Evolutionary conservation across 2,329 filamentous ascomycete genomes (phyloP), one percentile per base, ranked within the genome.

Genomic region (Aspergillus pseudoterreus): DNA sequence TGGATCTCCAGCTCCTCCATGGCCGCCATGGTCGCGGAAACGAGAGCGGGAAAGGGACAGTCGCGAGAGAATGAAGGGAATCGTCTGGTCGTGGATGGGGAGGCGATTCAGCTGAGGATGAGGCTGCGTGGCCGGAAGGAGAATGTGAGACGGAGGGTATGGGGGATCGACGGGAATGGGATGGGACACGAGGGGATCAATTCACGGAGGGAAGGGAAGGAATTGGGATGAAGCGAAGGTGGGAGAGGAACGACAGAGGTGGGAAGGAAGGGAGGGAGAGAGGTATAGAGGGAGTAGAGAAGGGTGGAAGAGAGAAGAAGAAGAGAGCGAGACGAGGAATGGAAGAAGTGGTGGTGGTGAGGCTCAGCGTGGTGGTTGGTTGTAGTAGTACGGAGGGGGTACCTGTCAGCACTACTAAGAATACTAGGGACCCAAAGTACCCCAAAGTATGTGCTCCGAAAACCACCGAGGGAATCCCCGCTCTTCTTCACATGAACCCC

Each of bases 1-100:
- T 96, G 92, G 61, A 99, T 90, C 73, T 97, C 90, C 62, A 99
- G 81, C 76, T 95, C 90, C 78, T 99, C 94, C 79, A 97, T 95
- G 68, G 89, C 90, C 54, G 90, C 91, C 92, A 96, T 96, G 52
- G 44, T 59, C 61, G 59, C 52, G 49, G 47, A 43, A 46, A 41
- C 54, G 59, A 56, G 46, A 51, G 53, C 52, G 50, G 21, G 17
- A 12, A 43, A 39, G n/a, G 22, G 21, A 43, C 11, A 17, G 33
- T 42, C 17, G 42, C 24, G 19, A 6, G 14, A 35, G n/a, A 39
- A 41, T 27, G 30, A 6, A 39, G 4, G 15, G 24, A 46, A 30
- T 14, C 14, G 4, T 11, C 27, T 4, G 27, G 9, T 9, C 27
- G 27, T 30, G 27, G 27, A 30, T 30, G 27, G 27, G 9, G 27